phyloP scores from a whole-genome alignment of 2,329 filamentous ascomycete genomes.

The Apiospora hydei region DNA sequence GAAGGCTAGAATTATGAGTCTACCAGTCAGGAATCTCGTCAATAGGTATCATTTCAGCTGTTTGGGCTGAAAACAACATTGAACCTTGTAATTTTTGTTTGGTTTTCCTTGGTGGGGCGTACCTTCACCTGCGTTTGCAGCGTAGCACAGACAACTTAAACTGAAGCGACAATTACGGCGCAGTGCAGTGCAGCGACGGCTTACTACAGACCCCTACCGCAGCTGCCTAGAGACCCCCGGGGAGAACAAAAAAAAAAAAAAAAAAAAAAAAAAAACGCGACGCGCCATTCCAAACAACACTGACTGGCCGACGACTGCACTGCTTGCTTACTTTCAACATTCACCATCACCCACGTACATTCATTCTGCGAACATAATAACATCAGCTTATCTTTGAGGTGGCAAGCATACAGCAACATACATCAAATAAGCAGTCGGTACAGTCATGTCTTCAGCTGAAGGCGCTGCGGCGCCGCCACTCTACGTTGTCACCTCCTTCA shows the following conservation, averaged over 20 bases:
- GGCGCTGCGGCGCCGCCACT: constrained; percentile 19
- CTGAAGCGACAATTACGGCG: neutral
- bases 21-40: too few relatives aligned
- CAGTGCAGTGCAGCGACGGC: neutral
- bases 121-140: neutral
- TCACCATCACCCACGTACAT: neutral
- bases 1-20: too few relatives aligned
- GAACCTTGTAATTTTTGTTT: neutral
- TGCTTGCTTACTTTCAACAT: neutral
- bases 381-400: neutral
- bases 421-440: neutral
- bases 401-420: neutral
- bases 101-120: neutral
- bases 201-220: constrained; percentile 5
- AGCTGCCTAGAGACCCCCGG: constrained; percentile 4
- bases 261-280: neutral
- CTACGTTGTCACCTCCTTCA: constrained; percentile 28
- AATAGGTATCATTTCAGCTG: neutral
- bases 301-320: neutral
- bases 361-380: too few relatives aligned
- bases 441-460: constrained; percentile 13
- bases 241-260: neutral
- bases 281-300: constrained; percentile 5
- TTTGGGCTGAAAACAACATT: neutral
- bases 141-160: constrained; percentile 7